Base-by-base conservation (phyloP, 441 rosid genomes). In the Gossypium aridum region DNA sequence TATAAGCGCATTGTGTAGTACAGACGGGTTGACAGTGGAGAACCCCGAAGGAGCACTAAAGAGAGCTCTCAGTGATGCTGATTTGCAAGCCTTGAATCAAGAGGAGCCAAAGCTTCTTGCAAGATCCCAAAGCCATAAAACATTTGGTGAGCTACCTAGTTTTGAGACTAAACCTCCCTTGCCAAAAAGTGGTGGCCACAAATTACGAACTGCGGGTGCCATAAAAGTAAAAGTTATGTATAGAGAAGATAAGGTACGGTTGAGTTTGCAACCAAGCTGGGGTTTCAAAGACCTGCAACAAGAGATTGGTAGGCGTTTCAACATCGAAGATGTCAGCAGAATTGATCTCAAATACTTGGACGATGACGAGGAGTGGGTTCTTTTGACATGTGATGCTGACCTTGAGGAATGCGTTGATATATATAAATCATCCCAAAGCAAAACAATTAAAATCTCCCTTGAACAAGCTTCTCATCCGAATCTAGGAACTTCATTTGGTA, bases 381-480 rank as follows among this genome's bases (percentile, higher is more conserved):
- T 93, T 59, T 80, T 93, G 86, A 91, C 97, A 19, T 93, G 99
- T 64, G 96, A 95, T 77, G 92, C 89, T 1, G 98, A 95, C 75
- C 92, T 95, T 4, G 97, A 93, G 85, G 99, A 95, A 81, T 95
- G 99, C 63, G 84, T 85, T 31, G 98, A 95, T 71, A 83, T 95
- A 59, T 67, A 88, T 76, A 87, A 81, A 80, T 78, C 80, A 75
- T 82, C 84, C 25, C 85, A 75, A 71, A 81, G 80, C 59, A 81
- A 76, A 54, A 89, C 92, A 25, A 87, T 95, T 75, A 87, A 84
- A 68, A 84, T 93, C 77, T 82, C 91, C 13, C 61, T 93, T 54
- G 84, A 85, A 61, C 88, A 70, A 71, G 80, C 87, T 74, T 77
- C 77, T 56, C 83, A 85, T 70, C 78, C 65, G 2, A 83, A 45